These are phyloP conservation scores for Musa acuminata DNA, from an alignment of 176 grass and related monocot genomes.

Conservation along the genomic window DNA sequence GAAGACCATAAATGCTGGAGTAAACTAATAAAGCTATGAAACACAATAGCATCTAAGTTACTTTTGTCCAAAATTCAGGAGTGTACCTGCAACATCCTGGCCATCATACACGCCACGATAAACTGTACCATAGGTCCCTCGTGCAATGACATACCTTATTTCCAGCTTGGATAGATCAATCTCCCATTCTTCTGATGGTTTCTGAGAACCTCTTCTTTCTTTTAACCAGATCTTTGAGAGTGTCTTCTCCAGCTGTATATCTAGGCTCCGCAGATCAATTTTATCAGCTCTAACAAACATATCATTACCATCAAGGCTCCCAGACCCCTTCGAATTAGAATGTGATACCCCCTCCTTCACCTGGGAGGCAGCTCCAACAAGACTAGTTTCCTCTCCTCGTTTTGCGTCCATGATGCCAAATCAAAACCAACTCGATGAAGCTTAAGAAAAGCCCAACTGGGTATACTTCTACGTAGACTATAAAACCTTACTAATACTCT, in stretches of 20 bases:
- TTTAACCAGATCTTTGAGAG: slow-evolving; percentile 64
- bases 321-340: not conserved
- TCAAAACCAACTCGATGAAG: not conserved
- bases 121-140: slow-evolving; percentile 76
- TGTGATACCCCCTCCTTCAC: slow-evolving; percentile 3
- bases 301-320: slow-evolving; percentile 30
- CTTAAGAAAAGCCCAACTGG: not conserved
- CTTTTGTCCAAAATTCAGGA: not conserved
- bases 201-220: slow-evolving; percentile 28
- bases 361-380: not conserved
- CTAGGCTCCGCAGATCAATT: slow-evolving; percentile 58
- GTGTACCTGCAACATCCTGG: slow-evolving; percentile 64
- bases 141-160: slow-evolving; percentile 55
- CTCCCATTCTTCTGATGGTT: slow-evolving; percentile 60
- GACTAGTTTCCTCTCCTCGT: not conserved
- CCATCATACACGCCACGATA: slow-evolving; percentile 73
- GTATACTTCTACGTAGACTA: too few relatives aligned
- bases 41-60: not conserved
- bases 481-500: not conserved
- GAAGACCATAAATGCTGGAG: not conserved
- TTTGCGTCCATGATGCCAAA: slow-evolving; percentile 23
- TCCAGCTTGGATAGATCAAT: slow-evolving; percentile 68
- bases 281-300: slow-evolving; percentile 57
- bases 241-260: slow-evolving; percentile 72
- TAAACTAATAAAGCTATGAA: not conserved